These are phyloP conservation scores for Tolypocladium album DNA, from an alignment of 2,329 filamentous ascomycete species.

Conservation along the genomic window DNA sequence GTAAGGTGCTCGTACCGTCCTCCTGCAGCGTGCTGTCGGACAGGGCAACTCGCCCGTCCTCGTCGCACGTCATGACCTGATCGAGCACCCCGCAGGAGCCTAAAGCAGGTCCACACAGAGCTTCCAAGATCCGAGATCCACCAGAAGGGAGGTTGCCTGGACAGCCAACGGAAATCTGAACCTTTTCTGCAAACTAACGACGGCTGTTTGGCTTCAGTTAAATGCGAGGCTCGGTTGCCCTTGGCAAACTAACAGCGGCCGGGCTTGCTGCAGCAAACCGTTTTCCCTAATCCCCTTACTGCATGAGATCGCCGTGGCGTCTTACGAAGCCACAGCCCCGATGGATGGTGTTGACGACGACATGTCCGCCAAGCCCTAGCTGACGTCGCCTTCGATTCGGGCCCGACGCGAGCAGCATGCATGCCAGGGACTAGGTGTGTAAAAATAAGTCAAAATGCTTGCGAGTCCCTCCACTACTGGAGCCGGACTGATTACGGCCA, in stretches of 20 bases:
- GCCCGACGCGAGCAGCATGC: background rate
- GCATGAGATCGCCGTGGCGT: background rate
- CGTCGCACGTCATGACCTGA: background rate
- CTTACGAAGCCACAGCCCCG: background rate
- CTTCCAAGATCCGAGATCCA: background rate
- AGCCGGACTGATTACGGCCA: background rate
- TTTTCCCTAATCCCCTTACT: background rate
- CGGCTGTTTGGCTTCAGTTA: background rate
- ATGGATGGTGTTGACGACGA: background rate
- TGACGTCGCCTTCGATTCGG: background rate
- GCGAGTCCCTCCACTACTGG: background rate
- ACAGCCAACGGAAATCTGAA: background rate
- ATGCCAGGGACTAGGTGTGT: background rate
- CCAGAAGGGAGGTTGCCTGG: background rate
- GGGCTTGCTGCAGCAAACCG: background rate
- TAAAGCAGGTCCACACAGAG: background rate
- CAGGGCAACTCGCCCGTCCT: background rate
- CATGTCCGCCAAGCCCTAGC: background rate
- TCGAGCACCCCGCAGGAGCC: background rate
- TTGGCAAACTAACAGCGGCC: background rate
- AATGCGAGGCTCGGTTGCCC: background rate
- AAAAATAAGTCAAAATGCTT: background rate
- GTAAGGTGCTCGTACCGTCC: too few relatives aligned
- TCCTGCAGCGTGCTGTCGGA: background rate
- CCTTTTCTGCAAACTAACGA: background rate